Conservation (phyloP, 129 eudicot species). For the Arctium minus region DNA sequence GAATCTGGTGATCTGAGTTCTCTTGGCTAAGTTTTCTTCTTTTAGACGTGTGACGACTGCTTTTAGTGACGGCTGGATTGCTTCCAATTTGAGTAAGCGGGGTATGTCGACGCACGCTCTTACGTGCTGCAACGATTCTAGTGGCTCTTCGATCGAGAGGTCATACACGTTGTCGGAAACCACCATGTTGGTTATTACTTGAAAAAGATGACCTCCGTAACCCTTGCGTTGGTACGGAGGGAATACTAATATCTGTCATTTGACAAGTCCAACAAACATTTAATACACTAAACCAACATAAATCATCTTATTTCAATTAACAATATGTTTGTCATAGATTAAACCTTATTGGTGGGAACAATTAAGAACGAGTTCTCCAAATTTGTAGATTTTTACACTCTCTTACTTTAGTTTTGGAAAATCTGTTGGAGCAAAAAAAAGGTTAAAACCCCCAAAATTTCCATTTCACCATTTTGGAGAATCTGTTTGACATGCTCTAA, state of each 20-base stretch:
- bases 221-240: constrained; percentile 91
- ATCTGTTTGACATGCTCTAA: too few species aligned
- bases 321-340: too few species aligned
- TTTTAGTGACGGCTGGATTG: constrained; percentile 50
- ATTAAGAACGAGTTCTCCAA: too few species aligned
- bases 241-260: constrained; percentile 65
- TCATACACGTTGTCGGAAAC: constrained; percentile 61
- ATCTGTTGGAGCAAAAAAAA: too few species aligned
- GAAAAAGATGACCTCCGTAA: constrained; percentile 58
- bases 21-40: constrained; percentile 59
- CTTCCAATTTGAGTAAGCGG: constrained; percentile 56
- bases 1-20: constrained; percentile 35
- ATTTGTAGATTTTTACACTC: too few species aligned
- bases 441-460: too few species aligned
- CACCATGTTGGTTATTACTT: constrained; percentile 58
- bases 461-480: too few species aligned
- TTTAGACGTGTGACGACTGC: constrained; percentile 46
- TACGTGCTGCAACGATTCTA: constrained; percentile 78
- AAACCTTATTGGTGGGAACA: too few species aligned
- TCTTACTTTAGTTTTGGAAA: too few species aligned
- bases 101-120: constrained; percentile 69
- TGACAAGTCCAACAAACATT: not conserved
- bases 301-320: not conserved
- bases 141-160: constrained; percentile 86
- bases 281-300: not conserved